These are phyloP conservation scores for Cryptococcus maquisensis DNA, from an alignment of 1,284 basidiomycete species.

Conservation along the genomic window DNA sequence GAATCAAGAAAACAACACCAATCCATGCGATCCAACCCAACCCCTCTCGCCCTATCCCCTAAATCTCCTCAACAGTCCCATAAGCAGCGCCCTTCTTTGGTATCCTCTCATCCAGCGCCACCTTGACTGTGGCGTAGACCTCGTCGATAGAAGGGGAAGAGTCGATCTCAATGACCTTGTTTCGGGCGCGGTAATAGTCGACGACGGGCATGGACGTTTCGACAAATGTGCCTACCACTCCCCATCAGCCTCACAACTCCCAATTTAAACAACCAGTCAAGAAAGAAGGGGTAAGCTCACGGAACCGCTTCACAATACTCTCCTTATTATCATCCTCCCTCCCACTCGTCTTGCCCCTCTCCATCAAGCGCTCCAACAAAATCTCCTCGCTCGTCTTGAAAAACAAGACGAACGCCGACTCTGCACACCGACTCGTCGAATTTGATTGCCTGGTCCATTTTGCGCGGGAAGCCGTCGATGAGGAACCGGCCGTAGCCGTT, in stretches of 20 bases:
- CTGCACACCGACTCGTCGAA: conserved; percentile 86
- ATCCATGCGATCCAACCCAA: too few species aligned
- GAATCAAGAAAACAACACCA: too few species aligned
- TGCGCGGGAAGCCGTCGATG: conserved; percentile 95
- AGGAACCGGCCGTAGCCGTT: conserved; percentile 80
- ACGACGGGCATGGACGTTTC: conserved; percentile 96
- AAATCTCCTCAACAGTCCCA: neutral
- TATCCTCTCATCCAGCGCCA: conserved; percentile 53
- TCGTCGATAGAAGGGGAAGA: conserved; percentile 68
- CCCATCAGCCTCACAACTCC: neutral
- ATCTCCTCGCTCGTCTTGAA: conserved; percentile 85
- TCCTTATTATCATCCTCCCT: conserved; percentile 94
- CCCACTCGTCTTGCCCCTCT: conserved; percentile 89
- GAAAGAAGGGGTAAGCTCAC: conserved; percentile 52
- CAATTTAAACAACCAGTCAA: neutral
- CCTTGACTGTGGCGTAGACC: conserved; percentile 63
- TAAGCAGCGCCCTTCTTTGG: neutral
- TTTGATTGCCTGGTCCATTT: conserved; percentile 95
- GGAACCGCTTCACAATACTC: conserved; percentile 94
- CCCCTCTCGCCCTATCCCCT: neutral
- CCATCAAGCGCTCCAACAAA: conserved; percentile 78
- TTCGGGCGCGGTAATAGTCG: conserved; percentile 66
- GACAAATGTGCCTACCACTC: conserved; percentile 71
- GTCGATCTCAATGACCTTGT: conserved; percentile 78
- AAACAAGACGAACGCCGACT: conserved; percentile 76